Evolutionary conservation across 148 eudicot species (phyloP).

Genomic region (Agrostemma githago): DNA sequence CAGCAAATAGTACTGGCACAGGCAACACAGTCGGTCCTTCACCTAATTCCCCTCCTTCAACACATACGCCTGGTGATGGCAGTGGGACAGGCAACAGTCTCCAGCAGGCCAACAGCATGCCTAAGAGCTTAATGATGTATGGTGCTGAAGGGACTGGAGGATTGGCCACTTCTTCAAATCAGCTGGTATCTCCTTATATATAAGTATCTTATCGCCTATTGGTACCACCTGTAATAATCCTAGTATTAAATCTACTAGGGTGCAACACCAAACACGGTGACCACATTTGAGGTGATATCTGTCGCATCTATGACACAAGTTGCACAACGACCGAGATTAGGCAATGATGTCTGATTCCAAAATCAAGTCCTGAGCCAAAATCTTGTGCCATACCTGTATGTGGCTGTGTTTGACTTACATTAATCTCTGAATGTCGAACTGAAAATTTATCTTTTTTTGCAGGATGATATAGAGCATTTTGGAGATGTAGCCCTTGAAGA

Average conservation of each 20-base stretch:
- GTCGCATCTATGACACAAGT: too few species aligned
- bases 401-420: conserved; percentile 2
- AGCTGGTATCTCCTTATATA: conserved; percentile 57
- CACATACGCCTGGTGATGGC: conserved; percentile 97
- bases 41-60: conserved; percentile 90
- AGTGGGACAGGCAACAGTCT: conserved; percentile 58
- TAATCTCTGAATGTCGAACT: neutral
- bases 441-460: conserved; percentile 15
- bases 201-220: neutral
- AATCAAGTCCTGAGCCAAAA: neutral
- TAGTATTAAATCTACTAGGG: too few species aligned
- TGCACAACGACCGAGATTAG: too few species aligned
- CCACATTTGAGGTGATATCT: too few species aligned
- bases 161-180: conserved; percentile 91
- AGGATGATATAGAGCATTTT: conserved; percentile 93
- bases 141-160: conserved; percentile 82
- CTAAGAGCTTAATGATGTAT: conserved; percentile 82
- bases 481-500: conserved; percentile 96
- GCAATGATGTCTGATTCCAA: too few species aligned
- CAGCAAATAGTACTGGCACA: conserved; percentile 98
- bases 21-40: conserved; percentile 96
- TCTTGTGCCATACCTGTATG: neutral
- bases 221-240: too few species aligned
- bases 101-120: conserved; percentile 71
- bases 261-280: too few species aligned